A percentile compares a stretch with the other conserved stretches of the same genome.
Evolutionary conservation across 768 basidiomycete genomes (phyloP).

Genomic region (Amyloporia xantha): DNA sequence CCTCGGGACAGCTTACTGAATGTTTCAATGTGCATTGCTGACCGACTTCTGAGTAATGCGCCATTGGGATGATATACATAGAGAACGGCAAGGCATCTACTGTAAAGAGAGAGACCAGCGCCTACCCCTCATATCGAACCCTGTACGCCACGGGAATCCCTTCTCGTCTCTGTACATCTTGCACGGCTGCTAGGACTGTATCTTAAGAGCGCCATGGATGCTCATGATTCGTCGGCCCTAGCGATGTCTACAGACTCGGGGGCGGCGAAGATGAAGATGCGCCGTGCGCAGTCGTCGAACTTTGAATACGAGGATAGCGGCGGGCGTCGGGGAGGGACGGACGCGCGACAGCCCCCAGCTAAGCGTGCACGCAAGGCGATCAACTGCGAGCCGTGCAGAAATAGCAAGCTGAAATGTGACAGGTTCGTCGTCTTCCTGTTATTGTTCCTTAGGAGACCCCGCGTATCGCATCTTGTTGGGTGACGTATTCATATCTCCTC

Average conservation of each 20-base stretch:
- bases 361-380: slow-evolving; percentile 85
- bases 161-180: no score
- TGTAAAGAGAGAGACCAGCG: no score
- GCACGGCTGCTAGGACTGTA: no score
- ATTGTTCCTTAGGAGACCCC: no score
- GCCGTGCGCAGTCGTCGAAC: not conserved
- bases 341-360: slow-evolving; percentile 42
- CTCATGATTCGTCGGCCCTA: not conserved
- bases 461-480: not conserved
- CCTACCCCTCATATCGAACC: not conserved
- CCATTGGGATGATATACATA: no score
- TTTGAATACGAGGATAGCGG: not conserved
- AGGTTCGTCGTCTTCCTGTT: slow-evolving; percentile 40
- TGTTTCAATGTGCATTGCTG: no score
- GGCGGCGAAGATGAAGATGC: not conserved
- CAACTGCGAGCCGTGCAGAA: slow-evolving; percentile 84
- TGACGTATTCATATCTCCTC: slow-evolving; percentile 9
- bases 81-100: no score
- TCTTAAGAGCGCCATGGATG: not conserved
- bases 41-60: no score
- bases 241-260: not conserved
- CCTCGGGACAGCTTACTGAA: no score
- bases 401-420: slow-evolving; percentile 86
- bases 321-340: not conserved
- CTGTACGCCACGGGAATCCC: no score